Percentiles rank a stretch among this genome's conserved stretches.
phyloP scores from a whole-genome alignment of 129 eudicot genomes.

The sunflower (Helianthus annuus) region DNA sequence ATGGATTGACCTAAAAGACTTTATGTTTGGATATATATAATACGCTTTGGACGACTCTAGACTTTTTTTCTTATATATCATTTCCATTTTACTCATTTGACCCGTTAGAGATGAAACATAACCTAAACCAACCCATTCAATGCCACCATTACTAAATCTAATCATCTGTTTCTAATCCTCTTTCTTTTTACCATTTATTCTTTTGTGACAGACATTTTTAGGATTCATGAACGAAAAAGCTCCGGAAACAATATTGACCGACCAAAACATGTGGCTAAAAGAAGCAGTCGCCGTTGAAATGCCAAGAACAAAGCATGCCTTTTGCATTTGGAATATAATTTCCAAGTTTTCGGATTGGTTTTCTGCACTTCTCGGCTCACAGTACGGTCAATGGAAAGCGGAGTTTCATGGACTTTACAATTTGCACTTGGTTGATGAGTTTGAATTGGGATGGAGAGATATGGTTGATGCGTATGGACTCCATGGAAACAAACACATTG shows the following conservation, averaged over 20 bases:
- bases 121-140: background rate
- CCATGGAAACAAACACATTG: constrained; percentile 74
- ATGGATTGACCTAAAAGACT: background rate
- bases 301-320: constrained; percentile 80
- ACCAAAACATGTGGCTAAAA: constrained; percentile 93
- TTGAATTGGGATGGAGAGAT: constrained; percentile 77
- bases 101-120: background rate
- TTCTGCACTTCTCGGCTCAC: constrained; percentile 64
- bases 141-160: background rate
- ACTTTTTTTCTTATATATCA: background rate
- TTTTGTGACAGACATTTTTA: constrained; percentile 61
- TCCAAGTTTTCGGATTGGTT: constrained; percentile 86
- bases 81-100: background rate
- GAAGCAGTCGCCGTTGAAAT: constrained; percentile 72
- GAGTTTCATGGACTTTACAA: constrained; percentile 72
- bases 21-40: background rate
- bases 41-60: background rate
- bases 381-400: constrained; percentile 73
- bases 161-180: background rate
- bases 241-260: constrained; percentile 79
- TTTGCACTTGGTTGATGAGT: constrained; percentile 65
- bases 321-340: constrained; percentile 79
- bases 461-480: constrained; percentile 70
- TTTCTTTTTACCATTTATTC: constrained; percentile 12
- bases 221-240: constrained; percentile 74